Conservation (phyloP, 129 eudicot genomes). For the Artemisia argyi region DNA sequence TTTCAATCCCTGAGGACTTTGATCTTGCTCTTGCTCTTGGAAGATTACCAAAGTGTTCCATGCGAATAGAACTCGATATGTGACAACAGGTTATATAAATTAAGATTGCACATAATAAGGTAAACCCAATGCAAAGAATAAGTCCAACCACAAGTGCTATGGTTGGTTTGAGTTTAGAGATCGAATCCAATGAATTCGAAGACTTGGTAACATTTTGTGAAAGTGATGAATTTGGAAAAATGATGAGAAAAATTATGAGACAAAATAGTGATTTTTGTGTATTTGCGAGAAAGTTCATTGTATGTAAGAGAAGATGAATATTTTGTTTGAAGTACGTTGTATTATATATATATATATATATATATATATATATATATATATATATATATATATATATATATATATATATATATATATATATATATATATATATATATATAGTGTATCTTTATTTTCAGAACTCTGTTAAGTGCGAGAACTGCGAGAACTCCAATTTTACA, state of each 20-base stretch:
- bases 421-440: too few species aligned
- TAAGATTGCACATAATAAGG: constrained; percentile 45
- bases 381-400: too few species aligned
- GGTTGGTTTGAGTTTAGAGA: constrained; percentile 54
- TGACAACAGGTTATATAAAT: constrained; percentile 51
- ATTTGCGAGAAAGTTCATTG: constrained; percentile 33
- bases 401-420: too few species aligned
- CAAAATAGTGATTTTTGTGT: constrained; percentile 10
- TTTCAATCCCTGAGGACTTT: constrained; percentile 59
- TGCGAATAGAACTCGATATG: constrained; percentile 20
- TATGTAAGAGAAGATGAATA: constrained; percentile 6
- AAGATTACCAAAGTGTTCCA: constrained; percentile 29
- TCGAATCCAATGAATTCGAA: constrained; percentile 29
- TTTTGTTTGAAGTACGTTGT: constrained; percentile 2
- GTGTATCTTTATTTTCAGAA: too few species aligned
- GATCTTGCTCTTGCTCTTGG: constrained; percentile 36
- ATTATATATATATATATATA: too few species aligned
- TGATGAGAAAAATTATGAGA: constrained; percentile 20
- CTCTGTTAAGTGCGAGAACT: too few species aligned
- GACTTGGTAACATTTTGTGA: constrained; percentile 14
- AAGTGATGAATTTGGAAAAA: constrained; percentile 20
- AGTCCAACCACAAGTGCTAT: constrained; percentile 63
- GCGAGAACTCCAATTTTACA: too few species aligned
- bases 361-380: too few species aligned
- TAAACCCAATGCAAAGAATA: constrained; percentile 53